These are phyloP conservation scores for Mycena sp. DNA, from an alignment of 1,284 basidiomycete genomes.

Conservation along the genomic window DNA sequence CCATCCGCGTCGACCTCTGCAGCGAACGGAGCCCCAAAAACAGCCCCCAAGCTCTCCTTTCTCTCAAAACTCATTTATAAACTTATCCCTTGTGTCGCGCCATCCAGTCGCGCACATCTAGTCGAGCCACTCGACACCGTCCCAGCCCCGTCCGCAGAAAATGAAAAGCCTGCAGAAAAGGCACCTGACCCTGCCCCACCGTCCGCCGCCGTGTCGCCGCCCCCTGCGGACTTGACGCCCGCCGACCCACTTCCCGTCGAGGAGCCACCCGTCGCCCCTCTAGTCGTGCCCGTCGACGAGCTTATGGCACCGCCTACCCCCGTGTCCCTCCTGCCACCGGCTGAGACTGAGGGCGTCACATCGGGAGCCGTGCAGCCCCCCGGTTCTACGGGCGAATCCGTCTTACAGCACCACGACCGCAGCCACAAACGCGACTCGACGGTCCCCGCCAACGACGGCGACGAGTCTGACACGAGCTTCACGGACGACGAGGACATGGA, in stretches of 20 bases:
- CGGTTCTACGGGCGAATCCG: slow-evolving; percentile 55
- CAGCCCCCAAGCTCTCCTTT: slow-evolving; percentile 41
- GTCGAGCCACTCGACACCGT: slow-evolving; percentile 52
- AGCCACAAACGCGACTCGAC: slow-evolving; percentile 42
- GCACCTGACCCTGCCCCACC: slow-evolving; percentile 1
- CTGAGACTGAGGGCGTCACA: slow-evolving; percentile 63
- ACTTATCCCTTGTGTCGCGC: slow-evolving; percentile 50
- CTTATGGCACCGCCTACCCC: slow-evolving; percentile 50
- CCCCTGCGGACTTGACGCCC: slow-evolving; percentile 52
- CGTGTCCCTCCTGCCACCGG: slow-evolving; percentile 54
- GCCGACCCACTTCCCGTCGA: neutral
- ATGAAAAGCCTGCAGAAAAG: slow-evolving; percentile 22
- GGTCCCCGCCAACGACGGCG: slow-evolving; percentile 41
- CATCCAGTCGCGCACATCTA: slow-evolving; percentile 43
- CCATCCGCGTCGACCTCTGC: neutral
- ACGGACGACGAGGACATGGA: slow-evolving; percentile 59
- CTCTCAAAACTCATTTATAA: slow-evolving; percentile 47
- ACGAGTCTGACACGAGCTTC: slow-evolving; percentile 58
- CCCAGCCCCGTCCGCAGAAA: slow-evolving; percentile 34
- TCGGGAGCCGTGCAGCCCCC: slow-evolving; percentile 67
- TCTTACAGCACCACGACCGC: slow-evolving; percentile 54
- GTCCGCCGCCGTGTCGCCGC: slow-evolving; percentile 21
- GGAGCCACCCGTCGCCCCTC: slow-evolving; percentile 13
- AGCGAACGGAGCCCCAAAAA: slow-evolving; percentile 13
- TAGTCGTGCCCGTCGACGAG: slow-evolving; percentile 34